These are phyloP conservation scores for Chloris gayana DNA, from an alignment of 176 grass and related monocot genomes.

Conservation along the genomic window DNA sequence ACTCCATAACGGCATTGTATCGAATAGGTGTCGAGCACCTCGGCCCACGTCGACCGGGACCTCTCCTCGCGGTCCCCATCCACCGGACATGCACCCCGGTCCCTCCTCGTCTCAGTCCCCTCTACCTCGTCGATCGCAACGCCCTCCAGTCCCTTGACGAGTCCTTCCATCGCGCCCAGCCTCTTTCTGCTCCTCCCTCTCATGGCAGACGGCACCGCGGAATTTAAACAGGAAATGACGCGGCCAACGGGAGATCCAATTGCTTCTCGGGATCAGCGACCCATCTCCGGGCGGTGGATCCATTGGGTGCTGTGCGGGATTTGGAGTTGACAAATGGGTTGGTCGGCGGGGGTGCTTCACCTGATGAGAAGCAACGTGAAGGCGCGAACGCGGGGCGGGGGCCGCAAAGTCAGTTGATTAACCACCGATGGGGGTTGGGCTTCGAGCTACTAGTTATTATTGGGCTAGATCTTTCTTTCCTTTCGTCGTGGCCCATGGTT, in stretches of 20 bases:
- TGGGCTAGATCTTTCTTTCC: neutral
- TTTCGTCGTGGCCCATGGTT: neutral
- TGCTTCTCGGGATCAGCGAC: neutral
- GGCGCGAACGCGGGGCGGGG: too few species aligned
- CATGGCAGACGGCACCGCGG: neutral
- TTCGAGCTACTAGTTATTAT: too few species aligned
- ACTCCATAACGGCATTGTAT: neutral
- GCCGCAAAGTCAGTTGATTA: too few species aligned
- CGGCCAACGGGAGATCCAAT: neutral
- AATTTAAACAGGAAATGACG: neutral
- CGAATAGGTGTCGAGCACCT: constrained; percentile 42
- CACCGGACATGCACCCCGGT: neutral
- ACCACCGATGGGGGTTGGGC: too few species aligned
- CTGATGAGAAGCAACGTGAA: too few species aligned
- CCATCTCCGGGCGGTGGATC: neutral
- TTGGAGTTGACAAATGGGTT: neutral
- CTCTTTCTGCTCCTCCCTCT: neutral
- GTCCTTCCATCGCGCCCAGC: constrained; percentile 38
- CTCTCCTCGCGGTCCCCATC: constrained; percentile 38
- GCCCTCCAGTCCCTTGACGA: constrained; percentile 21
- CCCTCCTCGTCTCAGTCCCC: neutral
- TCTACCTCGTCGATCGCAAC: constrained; percentile 41
- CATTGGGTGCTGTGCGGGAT: neutral
- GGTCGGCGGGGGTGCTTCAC: neutral
- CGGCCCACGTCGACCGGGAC: constrained; percentile 50